phyloP scores from a whole-genome alignment of 108 stramenopile species.

The Discostella stelligeroides region DNA sequence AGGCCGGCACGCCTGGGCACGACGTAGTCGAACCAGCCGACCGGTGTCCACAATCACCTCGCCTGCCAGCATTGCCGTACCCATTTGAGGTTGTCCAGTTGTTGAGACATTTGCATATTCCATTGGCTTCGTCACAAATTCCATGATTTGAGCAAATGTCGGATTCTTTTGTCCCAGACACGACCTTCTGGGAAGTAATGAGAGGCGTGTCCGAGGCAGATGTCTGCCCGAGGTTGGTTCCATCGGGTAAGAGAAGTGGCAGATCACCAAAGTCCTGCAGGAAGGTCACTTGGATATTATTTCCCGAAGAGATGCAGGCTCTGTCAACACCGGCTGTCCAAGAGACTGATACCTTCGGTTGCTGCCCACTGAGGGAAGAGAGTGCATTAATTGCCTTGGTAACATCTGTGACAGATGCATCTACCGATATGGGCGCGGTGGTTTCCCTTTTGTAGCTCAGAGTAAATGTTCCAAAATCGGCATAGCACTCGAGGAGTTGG shows the following conservation, averaged over 20 bases:
- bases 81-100: slow-evolving; percentile 70
- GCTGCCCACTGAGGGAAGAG: slow-evolving; percentile 35
- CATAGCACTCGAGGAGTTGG: slow-evolving; percentile 65
- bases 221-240: slow-evolving; percentile 45
- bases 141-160: slow-evolving; percentile 66
- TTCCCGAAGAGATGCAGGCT: slow-evolving; percentile 53
- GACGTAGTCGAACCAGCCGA: slow-evolving; percentile 31
- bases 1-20: slow-evolving; percentile 46
- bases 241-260: slow-evolving; percentile 55
- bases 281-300: slow-evolving; percentile 60
- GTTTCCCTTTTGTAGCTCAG: slow-evolving; percentile 63
- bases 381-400: slow-evolving; percentile 60
- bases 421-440: slow-evolving; percentile 57
- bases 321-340: slow-evolving; percentile 28
- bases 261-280: slow-evolving; percentile 68
- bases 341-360: slow-evolving; percentile 39
- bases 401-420: slow-evolving; percentile 59
- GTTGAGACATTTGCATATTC: slow-evolving; percentile 53
- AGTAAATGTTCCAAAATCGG: slow-evolving; percentile 68
- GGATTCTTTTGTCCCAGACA: slow-evolving; percentile 65
- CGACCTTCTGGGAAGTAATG: slow-evolving; percentile 50
- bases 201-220: slow-evolving; percentile 43
- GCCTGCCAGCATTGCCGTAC: slow-evolving; percentile 58
- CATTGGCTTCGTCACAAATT: slow-evolving; percentile 49
- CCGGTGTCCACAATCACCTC: slow-evolving; percentile 66